Base-by-base conservation (phyloP, 2,329 filamentous ascomycete genomes). In the Aureobasidium leucospermi region DNA sequence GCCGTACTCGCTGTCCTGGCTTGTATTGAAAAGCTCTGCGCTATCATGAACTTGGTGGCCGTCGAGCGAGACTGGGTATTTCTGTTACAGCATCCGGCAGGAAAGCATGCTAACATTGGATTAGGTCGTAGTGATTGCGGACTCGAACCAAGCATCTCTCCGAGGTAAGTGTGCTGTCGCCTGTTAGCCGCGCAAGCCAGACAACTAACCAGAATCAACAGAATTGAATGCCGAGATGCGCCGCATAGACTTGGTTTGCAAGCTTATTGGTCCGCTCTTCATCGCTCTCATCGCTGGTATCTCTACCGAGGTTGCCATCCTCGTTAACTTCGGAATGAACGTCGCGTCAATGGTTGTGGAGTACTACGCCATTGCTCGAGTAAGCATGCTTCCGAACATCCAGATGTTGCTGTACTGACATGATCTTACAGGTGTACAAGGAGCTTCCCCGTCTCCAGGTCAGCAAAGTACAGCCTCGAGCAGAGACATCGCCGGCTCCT, bases 41-140 rank as follows among this genome's bases (percentile, higher is more conserved):
- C 83, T 3, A 76, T 84, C 13, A 78, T 82, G 69, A 89, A 88
- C 67, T 74, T 81, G 0, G 79, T 89, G 0, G 76, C 86, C 0
- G 79, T 89, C 0, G 86, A 89, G 68, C 75, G 82, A 66, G 86
- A 89, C 65, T 89, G 86, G 86, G 78, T 81, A 55, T 72, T 81
- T 4, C 76, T 81, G 19, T 3, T 23, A 23, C 19, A 23, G 19
- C 19, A 23, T 23, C 19, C 19, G 19, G 19, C 19, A 23, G 19
- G 19, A 23, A 23, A 23, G 19, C 19, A 23, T 23, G 19, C 19
- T 23, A 23, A 23, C 19, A 23, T 23, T 23, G 19, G 19, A 23
- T 23, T 23, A 23, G 19, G 19, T 23, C 3, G 19, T 23, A 23
- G 19, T 23, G 19, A 23, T 23, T 23, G 19, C 19, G 19, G 19